Conservation (phyloP, 2,329 filamentous ascomycete species). For the Emmonsiellopsis sp. region DNA sequence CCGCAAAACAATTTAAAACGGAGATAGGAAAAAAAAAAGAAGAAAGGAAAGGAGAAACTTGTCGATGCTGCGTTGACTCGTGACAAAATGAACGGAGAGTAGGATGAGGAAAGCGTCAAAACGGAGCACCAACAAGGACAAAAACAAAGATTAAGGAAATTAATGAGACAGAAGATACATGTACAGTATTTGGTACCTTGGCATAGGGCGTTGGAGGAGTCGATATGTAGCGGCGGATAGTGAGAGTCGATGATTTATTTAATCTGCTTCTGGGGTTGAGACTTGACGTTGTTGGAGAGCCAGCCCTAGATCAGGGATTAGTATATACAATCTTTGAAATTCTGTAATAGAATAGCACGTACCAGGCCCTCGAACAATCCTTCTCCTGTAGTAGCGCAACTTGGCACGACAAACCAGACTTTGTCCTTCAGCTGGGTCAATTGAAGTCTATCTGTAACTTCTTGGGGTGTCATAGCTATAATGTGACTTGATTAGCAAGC, state of each 20-base stretch:
- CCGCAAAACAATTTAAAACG: conserved; percentile 15
- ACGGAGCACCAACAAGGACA: background rate
- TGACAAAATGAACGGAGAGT: background rate
- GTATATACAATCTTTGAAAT: background rate
- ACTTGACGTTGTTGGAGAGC: conserved; percentile 78
- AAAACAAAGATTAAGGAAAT: background rate
- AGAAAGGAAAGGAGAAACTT: conserved; percentile 10
- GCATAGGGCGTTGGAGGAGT: conserved; percentile 1
- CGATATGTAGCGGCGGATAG: background rate
- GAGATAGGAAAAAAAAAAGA: conserved; percentile 21
- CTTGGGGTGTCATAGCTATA: conserved; percentile 66
- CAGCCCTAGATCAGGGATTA: conserved; percentile 43
- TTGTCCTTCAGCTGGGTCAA: conserved; percentile 71
- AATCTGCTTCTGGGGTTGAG: conserved; percentile 32
- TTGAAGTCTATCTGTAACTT: conserved; percentile 69
- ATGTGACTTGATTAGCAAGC: background rate
- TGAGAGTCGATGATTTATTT: conserved; percentile 9
- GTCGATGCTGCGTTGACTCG: conserved; percentile 5
- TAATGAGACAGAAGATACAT: background rate
- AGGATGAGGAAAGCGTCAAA: background rate
- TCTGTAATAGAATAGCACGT: conserved; percentile 19
- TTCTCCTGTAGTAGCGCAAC: conserved; percentile 72
- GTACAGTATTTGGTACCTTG: background rate
- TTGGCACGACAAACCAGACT: conserved; percentile 77
- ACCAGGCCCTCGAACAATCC: conserved; percentile 72